Conservation (phyloP, 352 stramenopile genomes). For the Phytopythium boreale region DNA sequence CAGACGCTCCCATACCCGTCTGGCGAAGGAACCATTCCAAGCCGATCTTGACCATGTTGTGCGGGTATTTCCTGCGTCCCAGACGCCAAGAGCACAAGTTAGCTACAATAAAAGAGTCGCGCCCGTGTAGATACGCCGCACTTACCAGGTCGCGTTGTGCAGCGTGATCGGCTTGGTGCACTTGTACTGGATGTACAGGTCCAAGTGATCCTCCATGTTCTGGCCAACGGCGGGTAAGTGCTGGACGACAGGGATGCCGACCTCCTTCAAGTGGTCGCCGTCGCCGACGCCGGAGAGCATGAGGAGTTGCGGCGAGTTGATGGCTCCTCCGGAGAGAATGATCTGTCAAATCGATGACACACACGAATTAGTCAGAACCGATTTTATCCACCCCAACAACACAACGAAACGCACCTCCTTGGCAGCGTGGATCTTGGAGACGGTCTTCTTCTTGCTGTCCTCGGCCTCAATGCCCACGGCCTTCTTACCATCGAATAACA, state of each 20-base stretch:
- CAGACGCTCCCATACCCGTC: constrained; percentile 71
- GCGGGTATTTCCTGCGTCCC: constrained; percentile 63
- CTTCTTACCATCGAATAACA: constrained; percentile 80
- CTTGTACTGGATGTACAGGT: constrained; percentile 88
- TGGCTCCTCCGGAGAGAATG: constrained; percentile 83
- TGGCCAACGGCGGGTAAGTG: constrained; percentile 77
- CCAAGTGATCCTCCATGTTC: constrained; percentile 89
- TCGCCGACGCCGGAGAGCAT: constrained; percentile 87
- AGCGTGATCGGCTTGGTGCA: constrained; percentile 89
- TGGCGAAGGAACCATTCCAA: constrained; percentile 80
- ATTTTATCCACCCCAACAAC: neutral
- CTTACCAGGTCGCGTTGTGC: constrained; percentile 84
- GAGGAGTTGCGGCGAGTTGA: constrained; percentile 88
- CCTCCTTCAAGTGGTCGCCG: constrained; percentile 63
- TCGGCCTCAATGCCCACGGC: constrained; percentile 75
- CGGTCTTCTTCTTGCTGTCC: constrained; percentile 53
- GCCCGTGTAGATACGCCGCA: neutral
- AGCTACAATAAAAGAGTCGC: neutral
- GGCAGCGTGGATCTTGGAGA: constrained; percentile 43
- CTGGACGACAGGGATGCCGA: constrained; percentile 73
- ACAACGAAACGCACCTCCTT: constrained; percentile 51
- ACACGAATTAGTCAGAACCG: neutral
- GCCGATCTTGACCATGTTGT: constrained; percentile 84
- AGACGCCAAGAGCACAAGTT: neutral
- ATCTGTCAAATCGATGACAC: constrained; percentile 20